Conservation (phyloP, 2,329 filamentous ascomycete genomes). For the Tetracladium maxilliforme region DNA sequence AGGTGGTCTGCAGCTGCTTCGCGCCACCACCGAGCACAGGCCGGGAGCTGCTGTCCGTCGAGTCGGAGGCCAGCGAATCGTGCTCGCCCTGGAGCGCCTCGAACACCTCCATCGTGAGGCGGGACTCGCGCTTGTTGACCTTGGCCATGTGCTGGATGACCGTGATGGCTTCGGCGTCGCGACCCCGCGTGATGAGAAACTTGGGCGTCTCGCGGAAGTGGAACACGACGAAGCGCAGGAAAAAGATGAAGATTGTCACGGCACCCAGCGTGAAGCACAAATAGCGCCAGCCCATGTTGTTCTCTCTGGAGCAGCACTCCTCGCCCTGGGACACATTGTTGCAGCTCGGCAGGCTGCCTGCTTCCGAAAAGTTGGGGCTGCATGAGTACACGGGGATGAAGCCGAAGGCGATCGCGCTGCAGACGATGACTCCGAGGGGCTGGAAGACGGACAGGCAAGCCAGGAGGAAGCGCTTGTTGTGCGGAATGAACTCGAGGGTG, state of each 20-base stretch:
- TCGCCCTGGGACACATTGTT: conserved; percentile 11
- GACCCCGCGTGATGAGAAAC: conserved; percentile 35
- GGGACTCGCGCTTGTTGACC: conserved; percentile 20
- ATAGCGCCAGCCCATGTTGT: conserved; percentile 35
- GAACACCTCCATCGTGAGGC: conserved; percentile 6
- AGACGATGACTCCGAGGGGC: conserved; percentile 10
- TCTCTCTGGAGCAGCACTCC: conserved; percentile 21
- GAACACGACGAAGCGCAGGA: conserved; percentile 37
- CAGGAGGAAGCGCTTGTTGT: conserved; percentile 12
- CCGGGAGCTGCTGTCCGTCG: no score
- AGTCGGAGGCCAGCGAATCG: conserved; percentile 4
- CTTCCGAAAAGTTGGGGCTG: conserved; percentile 16
- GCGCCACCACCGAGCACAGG: no score
- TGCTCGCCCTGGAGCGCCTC: conserved; percentile 5
- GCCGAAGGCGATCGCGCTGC: conserved; percentile 9
- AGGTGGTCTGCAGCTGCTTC: no score
- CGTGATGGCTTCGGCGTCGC: conserved; percentile 32
- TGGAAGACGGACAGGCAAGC: conserved; percentile 11
- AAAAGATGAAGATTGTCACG: conserved; percentile 30
- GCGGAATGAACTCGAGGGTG: conserved; percentile 21
- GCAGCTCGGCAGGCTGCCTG: conserved; percentile 19
- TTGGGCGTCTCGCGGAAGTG: conserved; percentile 44
- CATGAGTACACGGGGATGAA: conserved; percentile 24
- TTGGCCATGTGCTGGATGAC: conserved; percentile 39
- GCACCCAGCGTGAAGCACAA: conserved; percentile 30